Conservation (phyloP, 2,329 filamentous ascomycete genomes). For the Diplodia seriata region DNA sequence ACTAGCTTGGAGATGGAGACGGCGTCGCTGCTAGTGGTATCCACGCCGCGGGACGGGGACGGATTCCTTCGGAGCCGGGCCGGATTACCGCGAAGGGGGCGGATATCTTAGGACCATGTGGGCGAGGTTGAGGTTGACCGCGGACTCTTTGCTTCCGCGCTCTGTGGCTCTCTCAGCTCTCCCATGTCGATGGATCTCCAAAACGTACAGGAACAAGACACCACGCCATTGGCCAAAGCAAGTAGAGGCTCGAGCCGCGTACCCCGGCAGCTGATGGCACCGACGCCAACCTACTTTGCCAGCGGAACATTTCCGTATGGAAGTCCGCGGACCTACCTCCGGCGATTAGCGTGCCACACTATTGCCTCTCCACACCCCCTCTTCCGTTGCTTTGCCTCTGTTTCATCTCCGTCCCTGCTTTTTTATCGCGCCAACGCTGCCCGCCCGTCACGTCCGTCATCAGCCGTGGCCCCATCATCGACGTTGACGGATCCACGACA, state of each 20-base stretch:
- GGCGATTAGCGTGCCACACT: not conserved
- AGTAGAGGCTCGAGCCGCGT: no score
- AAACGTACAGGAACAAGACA: no score
- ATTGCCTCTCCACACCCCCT: not conserved
- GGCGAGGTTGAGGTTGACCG: not conserved
- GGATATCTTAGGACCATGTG: not conserved
- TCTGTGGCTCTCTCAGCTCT: no score
- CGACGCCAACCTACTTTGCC: not conserved
- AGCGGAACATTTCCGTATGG: not conserved
- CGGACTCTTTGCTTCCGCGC: not conserved
- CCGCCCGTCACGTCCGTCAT: not conserved
- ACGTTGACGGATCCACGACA: no score
- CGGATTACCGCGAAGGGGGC: not conserved
- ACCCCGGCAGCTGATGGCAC: not conserved
- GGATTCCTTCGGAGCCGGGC: not conserved
- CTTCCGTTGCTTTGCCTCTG: not conserved
- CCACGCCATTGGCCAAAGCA: no score
- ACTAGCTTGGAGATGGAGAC: not conserved
- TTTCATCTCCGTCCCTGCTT: not conserved
- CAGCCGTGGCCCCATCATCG: not conserved
- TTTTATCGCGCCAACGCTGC: not conserved
- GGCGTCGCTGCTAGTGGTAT: not conserved
- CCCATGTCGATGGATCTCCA: no score
- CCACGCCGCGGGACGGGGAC: not conserved
- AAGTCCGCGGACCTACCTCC: not conserved